Conservation (phyloP, 1,139 yeast genomes). For the Zygosaccharomyces sapae region DNA sequence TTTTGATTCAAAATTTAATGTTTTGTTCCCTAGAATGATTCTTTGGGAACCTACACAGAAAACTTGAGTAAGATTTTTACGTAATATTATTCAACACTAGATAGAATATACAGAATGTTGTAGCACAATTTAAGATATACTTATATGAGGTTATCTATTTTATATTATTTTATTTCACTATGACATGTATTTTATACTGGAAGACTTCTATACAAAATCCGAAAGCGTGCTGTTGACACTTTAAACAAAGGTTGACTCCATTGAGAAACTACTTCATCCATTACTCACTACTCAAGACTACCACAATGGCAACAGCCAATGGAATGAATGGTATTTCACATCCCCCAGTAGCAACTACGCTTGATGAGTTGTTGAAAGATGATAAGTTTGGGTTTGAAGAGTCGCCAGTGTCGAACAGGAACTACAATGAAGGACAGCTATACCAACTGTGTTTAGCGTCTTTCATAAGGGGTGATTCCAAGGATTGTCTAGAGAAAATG, state of each 20-base stretch:
- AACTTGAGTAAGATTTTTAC: not conserved
- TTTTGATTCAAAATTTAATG: not conserved
- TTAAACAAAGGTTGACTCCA: not conserved
- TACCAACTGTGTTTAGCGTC: constrained; percentile 23
- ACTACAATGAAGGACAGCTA: constrained; percentile 9
- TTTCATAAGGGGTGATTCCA: constrained; percentile 23
- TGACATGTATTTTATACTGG: not conserved
- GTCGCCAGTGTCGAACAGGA: not conserved
- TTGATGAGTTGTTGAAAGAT: constrained; percentile 24
- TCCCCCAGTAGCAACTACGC: constrained; percentile 2
- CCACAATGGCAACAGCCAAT: constrained; percentile 1
- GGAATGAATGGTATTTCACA: constrained; percentile 4
- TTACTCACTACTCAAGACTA: not conserved
- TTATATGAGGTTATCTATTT: too few species aligned
- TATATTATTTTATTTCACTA: not conserved
- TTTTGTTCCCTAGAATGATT: not conserved
- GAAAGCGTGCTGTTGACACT: not conserved
- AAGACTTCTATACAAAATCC: not conserved
- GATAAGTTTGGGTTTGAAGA: constrained; percentile 13
- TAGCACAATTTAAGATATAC: not conserved
- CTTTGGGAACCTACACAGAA: not conserved
- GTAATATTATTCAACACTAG: not conserved
- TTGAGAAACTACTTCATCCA: not conserved
- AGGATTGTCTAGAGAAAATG: constrained; percentile 24
- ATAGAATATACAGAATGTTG: not conserved